These are phyloP conservation scores for Madurella mycetomatis DNA, from an alignment of 2,329 filamentous ascomycete species.

Conservation along the genomic window DNA sequence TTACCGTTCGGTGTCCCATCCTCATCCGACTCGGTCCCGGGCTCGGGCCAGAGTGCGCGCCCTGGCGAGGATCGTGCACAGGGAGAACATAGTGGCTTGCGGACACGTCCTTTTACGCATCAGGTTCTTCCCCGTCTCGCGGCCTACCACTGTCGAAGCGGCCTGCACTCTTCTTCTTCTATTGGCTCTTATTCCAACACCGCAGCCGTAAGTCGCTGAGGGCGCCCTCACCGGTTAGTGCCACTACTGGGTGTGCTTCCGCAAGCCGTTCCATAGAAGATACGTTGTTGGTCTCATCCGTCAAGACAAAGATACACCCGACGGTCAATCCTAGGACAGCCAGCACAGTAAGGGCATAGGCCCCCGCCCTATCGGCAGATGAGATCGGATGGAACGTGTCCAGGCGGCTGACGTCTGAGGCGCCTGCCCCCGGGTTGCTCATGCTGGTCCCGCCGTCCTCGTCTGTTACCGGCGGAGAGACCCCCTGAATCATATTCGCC, in stretches of 20 bases:
- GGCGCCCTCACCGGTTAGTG: conserved; percentile 4
- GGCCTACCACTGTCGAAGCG: conserved; percentile 2
- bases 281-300: conserved; percentile 43
- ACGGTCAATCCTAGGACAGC: conserved; percentile 51
- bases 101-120: conserved; percentile 1
- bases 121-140: background rate
- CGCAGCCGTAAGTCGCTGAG: background rate
- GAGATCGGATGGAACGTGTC: conserved; percentile 40
- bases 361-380: conserved; percentile 60
- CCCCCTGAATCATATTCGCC: conserved; percentile 52
- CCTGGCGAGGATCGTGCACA: background rate
- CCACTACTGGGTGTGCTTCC: conserved; percentile 20
- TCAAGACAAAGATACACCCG: conserved; percentile 46
- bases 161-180: conserved; percentile 3
- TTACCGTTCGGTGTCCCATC: no score
- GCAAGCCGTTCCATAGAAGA: conserved; percentile 31
- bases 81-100: background rate
- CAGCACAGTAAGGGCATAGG: conserved; percentile 42
- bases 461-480: conserved; percentile 41
- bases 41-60: no score
- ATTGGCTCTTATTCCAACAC: background rate
- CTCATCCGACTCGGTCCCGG: background rate
- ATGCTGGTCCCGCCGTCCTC: conserved; percentile 55
- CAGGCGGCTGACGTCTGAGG: conserved; percentile 42
- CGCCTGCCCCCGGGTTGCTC: conserved; percentile 33